Percentiles rank a stretch among this genome's conserved stretches.
These are phyloP conservation scores for Vitis vinifera DNA, from an alignment of 164 flowering plant genomes.

Conservation along the genomic window ASM3070453v1 NC_081808.1:6121501-6122000, in stretches of 20 bases:
- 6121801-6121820: constrained; percentile 21
- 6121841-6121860: constrained; percentile 62
- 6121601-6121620: no score
- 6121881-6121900: constrained; percentile 71
- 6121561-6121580: background rate
- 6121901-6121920: constrained; percentile 72
- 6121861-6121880: constrained; percentile 80
- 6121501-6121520: background rate
- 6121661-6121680: background rate
- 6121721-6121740: no score
- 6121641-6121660: background rate
- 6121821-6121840: constrained; percentile 80
- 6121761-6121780: background rate
- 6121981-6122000: constrained; percentile 56
- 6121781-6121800: background rate
- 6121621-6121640: background rate
- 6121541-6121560: background rate
- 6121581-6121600: background rate
- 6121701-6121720: no score
- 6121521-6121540: background rate
- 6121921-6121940: constrained; percentile 68
- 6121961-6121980: constrained; percentile 50
- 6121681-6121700: background rate
- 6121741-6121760: background rate
- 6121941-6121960: constrained; percentile 52